Evolutionary conservation across 2,329 filamentous ascomycete species (phyloP).

Genomic region (Trichoderma sp.): DNA sequence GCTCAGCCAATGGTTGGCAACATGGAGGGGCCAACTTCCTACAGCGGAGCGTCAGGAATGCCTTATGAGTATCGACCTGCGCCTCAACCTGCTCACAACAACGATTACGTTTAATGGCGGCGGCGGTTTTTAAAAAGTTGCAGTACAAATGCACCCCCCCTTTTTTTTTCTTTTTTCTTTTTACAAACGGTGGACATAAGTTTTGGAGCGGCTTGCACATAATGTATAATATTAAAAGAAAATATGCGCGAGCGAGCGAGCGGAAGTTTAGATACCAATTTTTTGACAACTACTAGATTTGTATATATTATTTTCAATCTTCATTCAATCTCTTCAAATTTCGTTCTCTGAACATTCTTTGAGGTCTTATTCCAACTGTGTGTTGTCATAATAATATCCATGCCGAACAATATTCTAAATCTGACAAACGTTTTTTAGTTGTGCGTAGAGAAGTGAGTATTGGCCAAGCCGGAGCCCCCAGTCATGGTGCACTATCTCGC

Average conservation of each 20-base stretch:
- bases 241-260: constrained; percentile 8
- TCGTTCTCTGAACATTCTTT: too few species aligned
- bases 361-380: too few species aligned
- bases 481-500: neutral
- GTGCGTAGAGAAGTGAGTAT: too few species aligned
- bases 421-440: too few species aligned
- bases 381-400: too few species aligned
- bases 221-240: constrained; percentile 1
- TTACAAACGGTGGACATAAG: neutral
- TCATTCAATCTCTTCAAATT: neutral
- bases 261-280: neutral
- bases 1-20: constrained; percentile 15
- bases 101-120: constrained; percentile 4
- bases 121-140: too few species aligned
- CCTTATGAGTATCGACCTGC: constrained; percentile 2
- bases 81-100: neutral
- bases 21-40: neutral
- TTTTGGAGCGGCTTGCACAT: neutral
- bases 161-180: neutral
- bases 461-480: neutral
- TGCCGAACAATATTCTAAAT: too few species aligned
- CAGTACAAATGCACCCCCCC: neutral
- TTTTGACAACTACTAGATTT: neutral
- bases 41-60: neutral
- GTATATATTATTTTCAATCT: neutral